A percentile compares a stretch with the other conserved stretches of the same genome.
Evolutionary conservation across 2,329 filamentous ascomycete species (phyloP).

Genomic region (Nemania abortiva): DNA sequence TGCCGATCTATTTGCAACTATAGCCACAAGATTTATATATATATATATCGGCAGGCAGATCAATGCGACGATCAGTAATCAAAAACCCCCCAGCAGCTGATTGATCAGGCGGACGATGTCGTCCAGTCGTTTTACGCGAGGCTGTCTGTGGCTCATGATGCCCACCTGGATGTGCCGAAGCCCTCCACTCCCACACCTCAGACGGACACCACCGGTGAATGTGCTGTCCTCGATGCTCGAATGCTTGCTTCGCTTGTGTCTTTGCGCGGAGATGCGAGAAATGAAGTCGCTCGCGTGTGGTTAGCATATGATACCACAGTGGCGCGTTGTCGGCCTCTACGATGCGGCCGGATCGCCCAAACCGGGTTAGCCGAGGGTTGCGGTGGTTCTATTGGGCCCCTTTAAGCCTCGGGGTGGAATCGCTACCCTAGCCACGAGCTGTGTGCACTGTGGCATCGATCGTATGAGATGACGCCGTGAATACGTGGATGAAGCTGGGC

Average conservation of each 20-base stretch:
- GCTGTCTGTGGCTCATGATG: constrained; percentile 1
- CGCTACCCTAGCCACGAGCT: not conserved
- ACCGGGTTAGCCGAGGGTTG: not conserved
- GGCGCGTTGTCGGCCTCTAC: constrained; percentile 2
- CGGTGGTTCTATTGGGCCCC: constrained; percentile 5
- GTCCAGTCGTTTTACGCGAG: constrained; percentile 2
- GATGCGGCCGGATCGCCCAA: constrained; percentile 1
- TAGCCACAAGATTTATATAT: not conserved
- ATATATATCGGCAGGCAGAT: not conserved
- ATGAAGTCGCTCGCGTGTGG: not conserved
- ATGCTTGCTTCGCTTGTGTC: not conserved
- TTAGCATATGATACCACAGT: constrained; percentile 1
- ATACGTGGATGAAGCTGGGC: not conserved
- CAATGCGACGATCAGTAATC: not conserved
- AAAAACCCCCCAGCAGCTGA: not conserved
- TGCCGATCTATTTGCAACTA: constrained; percentile 14
- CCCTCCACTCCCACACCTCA: not conserved
- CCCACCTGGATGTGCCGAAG: not conserved
- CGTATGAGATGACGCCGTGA: not conserved
- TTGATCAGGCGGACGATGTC: constrained; percentile 1
- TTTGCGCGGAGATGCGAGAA: constrained; percentile 4
- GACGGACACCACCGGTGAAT: too few relatives aligned
- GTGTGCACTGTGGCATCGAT: not conserved
- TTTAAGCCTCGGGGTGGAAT: not conserved
- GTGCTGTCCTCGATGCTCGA: not conserved